These are phyloP conservation scores for Amylocarpus encephaloides DNA, from an alignment of 2,329 filamentous ascomycete species.

Conservation along the genomic window DNA sequence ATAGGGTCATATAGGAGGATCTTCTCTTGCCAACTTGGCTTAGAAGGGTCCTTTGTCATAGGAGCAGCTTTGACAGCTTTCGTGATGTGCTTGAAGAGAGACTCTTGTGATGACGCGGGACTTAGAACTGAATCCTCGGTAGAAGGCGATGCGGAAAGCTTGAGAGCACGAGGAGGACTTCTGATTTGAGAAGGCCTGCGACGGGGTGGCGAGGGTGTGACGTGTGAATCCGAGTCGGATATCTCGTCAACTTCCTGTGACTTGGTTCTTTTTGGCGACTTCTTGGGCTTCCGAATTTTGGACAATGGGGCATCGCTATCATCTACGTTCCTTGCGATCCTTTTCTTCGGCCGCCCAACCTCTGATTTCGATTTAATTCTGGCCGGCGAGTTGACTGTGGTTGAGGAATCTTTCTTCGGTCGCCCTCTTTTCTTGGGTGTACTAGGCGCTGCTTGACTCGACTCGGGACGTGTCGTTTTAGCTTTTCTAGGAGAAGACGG, in stretches of 20 bases:
- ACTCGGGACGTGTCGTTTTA: background rate
- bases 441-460: slow-evolving; percentile 12
- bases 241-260: slow-evolving; percentile 39
- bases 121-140: slow-evolving; percentile 14
- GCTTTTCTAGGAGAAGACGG: slow-evolving; percentile 4
- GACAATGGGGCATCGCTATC: slow-evolving; percentile 20
- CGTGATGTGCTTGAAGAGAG: slow-evolving; percentile 48
- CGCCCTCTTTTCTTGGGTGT: slow-evolving; percentile 37
- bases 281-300: slow-evolving; percentile 27
- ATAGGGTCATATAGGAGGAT: slow-evolving; percentile 93
- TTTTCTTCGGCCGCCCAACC: slow-evolving; percentile 11
- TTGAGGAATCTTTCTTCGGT: slow-evolving; percentile 34
- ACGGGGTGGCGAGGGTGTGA: slow-evolving; percentile 25
- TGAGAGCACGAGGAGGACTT: slow-evolving; percentile 14
- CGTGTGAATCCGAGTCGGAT: slow-evolving; percentile 40
- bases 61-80: slow-evolving; percentile 47
- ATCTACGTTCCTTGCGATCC: slow-evolving; percentile 14
- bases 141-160: slow-evolving; percentile 4
- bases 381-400: slow-evolving; percentile 4
- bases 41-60: slow-evolving; percentile 40
- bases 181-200: slow-evolving; percentile 17
- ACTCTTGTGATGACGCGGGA: slow-evolving; percentile 37
- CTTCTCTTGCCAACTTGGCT: slow-evolving; percentile 80
- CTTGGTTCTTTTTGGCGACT: slow-evolving; percentile 20
- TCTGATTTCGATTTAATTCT: slow-evolving; percentile 13